Conservation (phyloP, 108 stramenopile genomes). For the Cyclotella atomus region DNA sequence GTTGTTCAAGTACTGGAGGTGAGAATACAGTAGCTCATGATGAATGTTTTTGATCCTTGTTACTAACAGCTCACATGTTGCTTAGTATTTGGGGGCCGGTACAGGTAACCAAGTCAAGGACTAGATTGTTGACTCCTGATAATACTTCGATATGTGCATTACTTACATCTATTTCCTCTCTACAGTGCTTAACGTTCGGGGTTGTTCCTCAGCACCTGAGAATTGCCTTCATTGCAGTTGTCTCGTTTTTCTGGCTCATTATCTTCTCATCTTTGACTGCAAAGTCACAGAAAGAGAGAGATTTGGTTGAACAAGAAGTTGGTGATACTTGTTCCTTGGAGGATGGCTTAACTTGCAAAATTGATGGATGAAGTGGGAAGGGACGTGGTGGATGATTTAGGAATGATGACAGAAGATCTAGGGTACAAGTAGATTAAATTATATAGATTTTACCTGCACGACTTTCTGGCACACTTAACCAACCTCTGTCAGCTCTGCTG, state of each 20-base stretch:
- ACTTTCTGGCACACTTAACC: too few species aligned
- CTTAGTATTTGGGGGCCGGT: conserved; percentile 43
- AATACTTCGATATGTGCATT: too few species aligned
- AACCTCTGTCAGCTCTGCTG: too few species aligned
- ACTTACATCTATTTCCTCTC: too few species aligned
- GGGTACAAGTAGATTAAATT: too few species aligned
- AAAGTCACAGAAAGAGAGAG: conserved; percentile 34
- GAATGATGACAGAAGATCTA: too few species aligned
- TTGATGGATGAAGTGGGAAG: conserved; percentile 13
- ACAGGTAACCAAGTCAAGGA: too few species aligned
- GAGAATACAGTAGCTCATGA: not conserved
- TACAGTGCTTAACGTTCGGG: conserved; percentile 29
- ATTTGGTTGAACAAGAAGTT: conserved; percentile 12
- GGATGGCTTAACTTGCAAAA: conserved; percentile 23
- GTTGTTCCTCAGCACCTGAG: conserved; percentile 43
- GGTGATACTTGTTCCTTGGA: conserved; percentile 11
- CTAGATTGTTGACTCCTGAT: too few species aligned
- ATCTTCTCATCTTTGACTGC: conserved; percentile 27
- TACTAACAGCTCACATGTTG: not conserved
- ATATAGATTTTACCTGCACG: too few species aligned
- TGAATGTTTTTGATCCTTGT: not conserved
- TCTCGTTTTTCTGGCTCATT: conserved; percentile 48
- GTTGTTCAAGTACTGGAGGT: conserved; percentile 57
- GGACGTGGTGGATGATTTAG: too few species aligned
- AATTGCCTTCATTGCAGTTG: conserved; percentile 41